Conservation (phyloP, 257 asterid genomes). For the Plantago elongata region DNA sequence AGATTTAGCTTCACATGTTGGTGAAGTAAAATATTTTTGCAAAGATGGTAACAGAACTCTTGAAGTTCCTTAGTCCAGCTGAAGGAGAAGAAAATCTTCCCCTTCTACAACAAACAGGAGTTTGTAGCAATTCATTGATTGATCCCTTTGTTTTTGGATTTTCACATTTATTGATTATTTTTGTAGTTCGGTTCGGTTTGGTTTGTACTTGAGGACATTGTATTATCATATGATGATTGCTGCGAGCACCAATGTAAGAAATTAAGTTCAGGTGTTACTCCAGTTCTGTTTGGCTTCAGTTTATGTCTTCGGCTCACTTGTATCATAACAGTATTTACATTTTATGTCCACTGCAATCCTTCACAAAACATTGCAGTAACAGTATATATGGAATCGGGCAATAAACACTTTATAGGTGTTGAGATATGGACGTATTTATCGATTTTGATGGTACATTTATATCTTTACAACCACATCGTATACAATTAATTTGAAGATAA, state of each 20-base stretch:
- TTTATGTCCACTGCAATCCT: too few species aligned
- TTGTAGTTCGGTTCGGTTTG: conserved; percentile 43
- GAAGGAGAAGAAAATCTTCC: conserved; percentile 35
- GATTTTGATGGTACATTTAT: too few species aligned
- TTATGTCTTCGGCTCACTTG: too few species aligned
- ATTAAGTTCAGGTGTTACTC: background rate
- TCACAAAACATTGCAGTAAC: too few species aligned
- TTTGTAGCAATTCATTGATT: conserved; percentile 54
- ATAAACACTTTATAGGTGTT: too few species aligned
- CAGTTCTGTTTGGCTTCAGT: too few species aligned
- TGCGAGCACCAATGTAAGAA: conserved; percentile 24
- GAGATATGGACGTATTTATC: too few species aligned
- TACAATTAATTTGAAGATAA: too few species aligned
- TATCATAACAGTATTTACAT: too few species aligned
- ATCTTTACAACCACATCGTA: too few species aligned
- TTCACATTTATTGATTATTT: conserved; percentile 37
- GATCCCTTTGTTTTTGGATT: conserved; percentile 23
- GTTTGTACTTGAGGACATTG: conserved; percentile 29
- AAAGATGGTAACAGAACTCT: conserved; percentile 33
- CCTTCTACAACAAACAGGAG: conserved; percentile 27
- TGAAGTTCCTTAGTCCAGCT: conserved; percentile 41
- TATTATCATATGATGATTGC: conserved; percentile 17
- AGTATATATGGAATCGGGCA: too few species aligned
- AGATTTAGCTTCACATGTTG: conserved; percentile 20
- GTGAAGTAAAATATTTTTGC: conserved; percentile 8